phyloP scores from a whole-genome alignment of 2,329 filamentous ascomycete genomes.

The Emmonsiellopsis sp. region DNA sequence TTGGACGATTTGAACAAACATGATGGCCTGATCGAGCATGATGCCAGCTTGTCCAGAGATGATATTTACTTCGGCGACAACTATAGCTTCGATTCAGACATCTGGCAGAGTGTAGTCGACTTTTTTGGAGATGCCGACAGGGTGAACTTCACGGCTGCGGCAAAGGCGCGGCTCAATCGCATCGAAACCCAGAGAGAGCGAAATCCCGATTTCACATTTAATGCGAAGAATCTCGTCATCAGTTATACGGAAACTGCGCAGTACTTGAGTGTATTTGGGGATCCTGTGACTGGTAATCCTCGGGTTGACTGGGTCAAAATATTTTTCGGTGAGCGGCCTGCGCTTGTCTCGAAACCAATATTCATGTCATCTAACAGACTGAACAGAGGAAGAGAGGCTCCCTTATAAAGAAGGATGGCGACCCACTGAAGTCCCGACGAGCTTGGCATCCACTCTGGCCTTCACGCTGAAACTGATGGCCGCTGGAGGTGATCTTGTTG shows the following conservation, averaged over 20 bases:
- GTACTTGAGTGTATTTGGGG: slow-evolving; percentile 28
- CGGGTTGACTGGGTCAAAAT: slow-evolving; percentile 24
- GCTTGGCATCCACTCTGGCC: slow-evolving; percentile 9
- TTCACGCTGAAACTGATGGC: slow-evolving; percentile 13
- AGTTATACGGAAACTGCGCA: slow-evolving; percentile 30
- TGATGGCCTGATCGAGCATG: slow-evolving; percentile 30
- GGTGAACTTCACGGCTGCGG: slow-evolving; percentile 14
- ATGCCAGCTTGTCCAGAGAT: slow-evolving; percentile 24
- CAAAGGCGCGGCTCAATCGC: slow-evolving; percentile 23
- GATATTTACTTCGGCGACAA: slow-evolving; percentile 28
- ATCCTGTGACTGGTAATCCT: slow-evolving; percentile 23
- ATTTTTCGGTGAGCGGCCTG: slow-evolving; percentile 18
- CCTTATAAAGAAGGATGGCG: slow-evolving; percentile 29
- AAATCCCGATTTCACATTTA: slow-evolving; percentile 27
- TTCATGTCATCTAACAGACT: background rate
- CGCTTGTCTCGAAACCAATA: too few species aligned
- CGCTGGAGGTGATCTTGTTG: slow-evolving; percentile 13
- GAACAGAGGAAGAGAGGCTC: slow-evolving; percentile 26
- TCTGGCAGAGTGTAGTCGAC: slow-evolving; percentile 18
- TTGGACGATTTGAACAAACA: slow-evolving; percentile 17
- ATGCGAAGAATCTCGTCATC: slow-evolving; percentile 22
- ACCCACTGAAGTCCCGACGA: slow-evolving; percentile 12
- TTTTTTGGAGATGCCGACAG: slow-evolving; percentile 18
- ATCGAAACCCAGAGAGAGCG: slow-evolving; percentile 16
- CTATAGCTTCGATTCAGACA: slow-evolving; percentile 24